Base-by-base conservation (phyloP, 2,329 filamentous ascomycete genomes). In the Clarireedia hainanense region DNA sequence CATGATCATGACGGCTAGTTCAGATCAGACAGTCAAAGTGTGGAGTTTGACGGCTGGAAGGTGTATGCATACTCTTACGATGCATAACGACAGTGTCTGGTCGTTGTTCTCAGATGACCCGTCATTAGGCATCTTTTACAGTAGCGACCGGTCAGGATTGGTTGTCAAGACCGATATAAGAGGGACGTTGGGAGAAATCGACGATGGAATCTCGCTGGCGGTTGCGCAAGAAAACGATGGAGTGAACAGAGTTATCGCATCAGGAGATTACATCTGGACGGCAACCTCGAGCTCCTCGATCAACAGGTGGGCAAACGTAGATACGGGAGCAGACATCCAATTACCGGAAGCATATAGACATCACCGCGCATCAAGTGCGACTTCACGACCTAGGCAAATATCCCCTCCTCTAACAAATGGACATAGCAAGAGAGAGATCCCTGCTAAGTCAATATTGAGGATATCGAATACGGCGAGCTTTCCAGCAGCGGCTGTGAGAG, bases 1-100 rank as follows among this genome's bases (percentile, higher is more conserved):
- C 68, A 95, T 85, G 42, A 89, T 99, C 64, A 82, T 99, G 77
- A 96, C 92, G 0, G 91, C 90, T 14, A 96, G 91, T 64, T 92
- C 92, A 1, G 94, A 99, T 70, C 91, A 95, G 73, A 97, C 94
- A 0, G 86, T 99, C 75, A 99, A 99, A 74, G 84, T 97, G 57
- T 99, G 94, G 94, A 96, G 91, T 63, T 85, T 97, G 64, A 94
- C 89, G 10, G 92, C 91, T 23, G 94, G 94, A 55, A 81, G 94
- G 64, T 99, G 94, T 77, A 92, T 97, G 86, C 90, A 96, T 72
- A 99, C 94, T 0, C 80, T 99, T 64, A 96, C 91, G 54, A 99
- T 99, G 94, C 94, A 99, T 73, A 95, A 95, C 68, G 91, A 96
- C 68, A 96, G 91, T 69, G 89, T 99, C 23, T 99, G 94, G 94